A percentile compares a stretch with the other conserved stretches of the same genome.
Conservation (phyloP, 805 yeast species). For the Blastobotrys parvus region DNA sequence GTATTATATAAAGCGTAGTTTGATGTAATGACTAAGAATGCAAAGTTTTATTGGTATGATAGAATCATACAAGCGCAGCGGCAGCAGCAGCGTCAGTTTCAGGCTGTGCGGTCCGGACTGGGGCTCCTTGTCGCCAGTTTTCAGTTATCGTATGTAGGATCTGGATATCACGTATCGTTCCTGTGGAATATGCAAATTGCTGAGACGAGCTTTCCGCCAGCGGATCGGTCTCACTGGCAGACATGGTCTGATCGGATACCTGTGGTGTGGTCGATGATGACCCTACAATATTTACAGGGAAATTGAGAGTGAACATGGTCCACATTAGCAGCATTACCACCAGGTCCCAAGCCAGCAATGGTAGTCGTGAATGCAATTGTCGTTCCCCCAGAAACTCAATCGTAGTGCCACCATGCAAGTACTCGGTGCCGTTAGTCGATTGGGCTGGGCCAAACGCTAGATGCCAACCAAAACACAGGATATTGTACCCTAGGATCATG, state of each 20-base stretch:
- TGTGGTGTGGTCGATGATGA: not conserved
- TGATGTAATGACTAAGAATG: too few relatives aligned
- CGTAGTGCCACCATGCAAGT: conserved; percentile 19
- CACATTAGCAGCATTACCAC: conserved; percentile 14
- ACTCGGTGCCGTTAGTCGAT: conserved; percentile 10
- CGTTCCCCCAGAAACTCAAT: conserved; percentile 18
- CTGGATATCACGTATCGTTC: conserved; percentile 1
- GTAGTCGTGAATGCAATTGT: conserved; percentile 11
- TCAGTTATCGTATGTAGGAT: conserved; percentile 1
- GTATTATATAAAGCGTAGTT: too few relatives aligned
- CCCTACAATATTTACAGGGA: not conserved
- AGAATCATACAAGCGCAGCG: too few relatives aligned
- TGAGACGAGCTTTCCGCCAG: not conserved
- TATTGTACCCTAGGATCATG: conserved; percentile 11
- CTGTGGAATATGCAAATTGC: not conserved
- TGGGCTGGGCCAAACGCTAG: conserved; percentile 7
- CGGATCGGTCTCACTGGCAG: not conserved
- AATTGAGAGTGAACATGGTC: conserved; percentile 12
- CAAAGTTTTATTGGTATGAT: too few relatives aligned
- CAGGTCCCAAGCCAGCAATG: conserved; percentile 16
- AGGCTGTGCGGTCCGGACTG: too few relatives aligned
- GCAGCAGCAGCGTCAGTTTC: too few relatives aligned
- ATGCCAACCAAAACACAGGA: conserved; percentile 11
- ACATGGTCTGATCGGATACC: not conserved
- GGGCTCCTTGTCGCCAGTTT: conserved; percentile 2